A percentile compares a stretch with the other conserved stretches of the same genome.
Conservation (phyloP, 2,329 filamentous ascomycete species). For the Paecilomyces niveus region DNA sequence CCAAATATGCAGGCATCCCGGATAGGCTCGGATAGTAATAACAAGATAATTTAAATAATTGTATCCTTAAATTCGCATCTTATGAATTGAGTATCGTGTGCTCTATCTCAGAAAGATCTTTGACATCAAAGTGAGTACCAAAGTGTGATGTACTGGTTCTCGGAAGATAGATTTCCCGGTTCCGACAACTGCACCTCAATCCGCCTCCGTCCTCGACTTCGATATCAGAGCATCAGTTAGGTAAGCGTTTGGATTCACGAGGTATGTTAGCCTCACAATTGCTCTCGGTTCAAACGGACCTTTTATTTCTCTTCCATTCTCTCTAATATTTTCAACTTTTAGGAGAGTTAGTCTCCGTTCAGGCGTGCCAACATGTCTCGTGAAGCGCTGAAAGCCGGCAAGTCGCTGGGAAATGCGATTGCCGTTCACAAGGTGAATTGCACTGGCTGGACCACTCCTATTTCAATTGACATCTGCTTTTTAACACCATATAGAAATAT, state of each 20-base stretch:
- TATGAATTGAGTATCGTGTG: neutral
- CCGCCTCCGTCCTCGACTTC: neutral
- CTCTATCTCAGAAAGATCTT: neutral
- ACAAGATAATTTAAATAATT: neutral
- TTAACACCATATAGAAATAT: slow-evolving; percentile 67
- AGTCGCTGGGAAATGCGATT: slow-evolving; percentile 30
- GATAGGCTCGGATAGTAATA: neutral
- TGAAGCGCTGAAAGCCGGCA: slow-evolving; percentile 31
- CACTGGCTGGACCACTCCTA: neutral
- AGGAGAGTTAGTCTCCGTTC: slow-evolving; percentile 14
- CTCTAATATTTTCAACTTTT: neutral
- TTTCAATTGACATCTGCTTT: neutral
- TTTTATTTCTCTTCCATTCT: neutral
- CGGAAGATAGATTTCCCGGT: neutral
- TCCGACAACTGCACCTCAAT: neutral
- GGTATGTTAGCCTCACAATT: neutral
- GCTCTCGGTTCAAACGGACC: neutral
- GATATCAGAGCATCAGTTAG: neutral
- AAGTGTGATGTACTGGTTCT: neutral
- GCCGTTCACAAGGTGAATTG: slow-evolving; percentile 29
- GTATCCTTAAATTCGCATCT: neutral
- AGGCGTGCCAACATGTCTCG: slow-evolving; percentile 23
- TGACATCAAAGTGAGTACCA: neutral
- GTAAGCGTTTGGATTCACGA: neutral
- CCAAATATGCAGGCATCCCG: neutral